phyloP scores from a whole-genome alignment of 805 yeast species.

The Candida easanensis region DNA sequence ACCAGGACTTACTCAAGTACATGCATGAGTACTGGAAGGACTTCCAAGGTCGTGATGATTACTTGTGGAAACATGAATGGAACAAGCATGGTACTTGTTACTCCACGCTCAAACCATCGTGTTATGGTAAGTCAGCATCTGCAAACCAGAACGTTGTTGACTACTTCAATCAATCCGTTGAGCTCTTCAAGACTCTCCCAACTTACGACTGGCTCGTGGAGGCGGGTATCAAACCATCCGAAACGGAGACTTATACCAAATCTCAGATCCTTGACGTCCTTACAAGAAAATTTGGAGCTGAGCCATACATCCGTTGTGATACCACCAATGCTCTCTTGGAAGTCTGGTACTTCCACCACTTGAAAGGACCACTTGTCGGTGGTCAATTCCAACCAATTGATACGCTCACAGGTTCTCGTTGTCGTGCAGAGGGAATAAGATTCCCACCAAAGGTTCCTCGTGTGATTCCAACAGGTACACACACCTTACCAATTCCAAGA shows the following conservation, averaged over 20 bases:
- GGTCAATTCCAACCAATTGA: constrained; percentile 68
- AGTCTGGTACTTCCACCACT: constrained; percentile 44
- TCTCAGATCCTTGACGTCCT: constrained; percentile 10
- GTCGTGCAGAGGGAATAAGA: constrained; percentile 69
- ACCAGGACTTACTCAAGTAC: constrained; percentile 45
- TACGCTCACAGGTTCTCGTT: constrained; percentile 49
- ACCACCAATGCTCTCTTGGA: constrained; percentile 13
- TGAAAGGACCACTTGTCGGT: constrained; percentile 66
- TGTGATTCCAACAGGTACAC: constrained; percentile 21
- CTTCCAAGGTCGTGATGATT: constrained; percentile 54
- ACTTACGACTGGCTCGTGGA: constrained; percentile 18
- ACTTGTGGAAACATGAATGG: constrained; percentile 21
- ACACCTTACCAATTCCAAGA: constrained; percentile 10
- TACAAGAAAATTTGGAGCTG: constrained; percentile 11
- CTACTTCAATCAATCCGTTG: constrained; percentile 15
- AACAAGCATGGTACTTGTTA: constrained; percentile 23
- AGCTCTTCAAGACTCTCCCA: constrained; percentile 10
- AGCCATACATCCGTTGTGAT: constrained; percentile 20
- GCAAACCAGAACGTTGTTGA: constrained; percentile 12
- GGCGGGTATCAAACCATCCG: constrained; percentile 18
- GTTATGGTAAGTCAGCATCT: constrained; percentile 11
- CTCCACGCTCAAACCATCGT: constrained; percentile 18
- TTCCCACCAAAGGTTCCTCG: constrained; percentile 46
- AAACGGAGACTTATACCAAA: constrained; percentile 10
- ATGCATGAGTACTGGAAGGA: constrained; percentile 74